phyloP scores from a whole-genome alignment of 306 rosid species.

The Gastrolobium villosum region DNA sequence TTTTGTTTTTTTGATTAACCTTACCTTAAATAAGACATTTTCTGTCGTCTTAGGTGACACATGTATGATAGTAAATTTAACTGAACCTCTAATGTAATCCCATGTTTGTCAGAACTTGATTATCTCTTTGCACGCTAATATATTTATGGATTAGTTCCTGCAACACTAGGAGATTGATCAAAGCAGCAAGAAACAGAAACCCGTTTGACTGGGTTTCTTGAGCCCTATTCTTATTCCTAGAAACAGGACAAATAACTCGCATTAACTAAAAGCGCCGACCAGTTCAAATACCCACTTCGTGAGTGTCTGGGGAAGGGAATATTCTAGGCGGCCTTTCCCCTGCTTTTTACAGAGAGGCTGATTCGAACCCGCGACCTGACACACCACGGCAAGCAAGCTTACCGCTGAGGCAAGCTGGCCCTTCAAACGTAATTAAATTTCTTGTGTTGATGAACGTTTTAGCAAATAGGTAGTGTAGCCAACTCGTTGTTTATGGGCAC shows the following conservation, averaged over 20 bases:
- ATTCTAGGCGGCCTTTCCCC: no score
- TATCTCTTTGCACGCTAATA: neutral
- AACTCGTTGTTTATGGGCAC: no score
- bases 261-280: no score
- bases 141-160: neutral
- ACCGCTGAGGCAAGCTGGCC: no score
- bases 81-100: neutral
- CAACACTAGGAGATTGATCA: neutral
- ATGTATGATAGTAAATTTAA: neutral
- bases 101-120: neutral
- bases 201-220: neutral
- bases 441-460: neutral
- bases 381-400: no score
- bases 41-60: neutral
- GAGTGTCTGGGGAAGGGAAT: no score
- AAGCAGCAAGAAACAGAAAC: neutral
- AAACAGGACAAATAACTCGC: neutral
- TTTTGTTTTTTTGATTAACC: conserved; percentile 6
- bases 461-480: no score
- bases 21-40: neutral
- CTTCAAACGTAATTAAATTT: neutral
- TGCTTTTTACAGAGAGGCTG: no score
- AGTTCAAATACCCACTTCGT: no score
- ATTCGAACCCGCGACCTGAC: no score
- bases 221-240: neutral